Evolutionary conservation across 495 filamentous ascomycete genomes (phyloP).

Genomic region (Geoglossum glabrum): DNA sequence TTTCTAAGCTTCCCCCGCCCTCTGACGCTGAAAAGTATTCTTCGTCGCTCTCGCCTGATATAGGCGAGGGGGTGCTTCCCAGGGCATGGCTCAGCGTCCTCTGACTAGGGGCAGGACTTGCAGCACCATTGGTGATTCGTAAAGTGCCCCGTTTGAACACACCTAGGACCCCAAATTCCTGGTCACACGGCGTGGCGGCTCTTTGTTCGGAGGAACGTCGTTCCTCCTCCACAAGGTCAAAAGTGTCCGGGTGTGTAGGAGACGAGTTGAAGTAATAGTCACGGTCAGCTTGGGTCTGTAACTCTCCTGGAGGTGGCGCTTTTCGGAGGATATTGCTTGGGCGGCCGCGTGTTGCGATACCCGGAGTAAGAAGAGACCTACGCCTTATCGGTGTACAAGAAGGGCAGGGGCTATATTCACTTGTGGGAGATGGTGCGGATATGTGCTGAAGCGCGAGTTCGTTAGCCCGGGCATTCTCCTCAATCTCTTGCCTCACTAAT

Average conservation of each 20-base stretch:
- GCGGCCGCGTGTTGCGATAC: slow-evolving; percentile 4
- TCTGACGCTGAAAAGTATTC: slow-evolving; percentile 1
- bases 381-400: background rate
- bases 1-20: background rate
- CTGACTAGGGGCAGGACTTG: slow-evolving; percentile 2
- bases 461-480: background rate
- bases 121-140: slow-evolving; percentile 6
- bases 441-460: background rate
- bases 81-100: background rate
- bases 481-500: background rate
- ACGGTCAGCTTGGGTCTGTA: background rate
- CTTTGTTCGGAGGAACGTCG: background rate
- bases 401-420: background rate
- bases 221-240: background rate
- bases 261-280: background rate
- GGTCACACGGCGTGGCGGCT: slow-evolving; percentile 5
- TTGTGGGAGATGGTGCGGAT: background rate
- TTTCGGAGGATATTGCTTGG: slow-evolving; percentile 1
- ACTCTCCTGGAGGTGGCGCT: background rate
- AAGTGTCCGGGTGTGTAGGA: background rate
- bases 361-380: slow-evolving; percentile 5
- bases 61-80: background rate
- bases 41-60: background rate
- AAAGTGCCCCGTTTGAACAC: slow-evolving; percentile 3
- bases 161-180: slow-evolving; percentile 3